Conservation (phyloP, 495 filamentous ascomycete genomes). For the Glonium stellatum region DNA sequence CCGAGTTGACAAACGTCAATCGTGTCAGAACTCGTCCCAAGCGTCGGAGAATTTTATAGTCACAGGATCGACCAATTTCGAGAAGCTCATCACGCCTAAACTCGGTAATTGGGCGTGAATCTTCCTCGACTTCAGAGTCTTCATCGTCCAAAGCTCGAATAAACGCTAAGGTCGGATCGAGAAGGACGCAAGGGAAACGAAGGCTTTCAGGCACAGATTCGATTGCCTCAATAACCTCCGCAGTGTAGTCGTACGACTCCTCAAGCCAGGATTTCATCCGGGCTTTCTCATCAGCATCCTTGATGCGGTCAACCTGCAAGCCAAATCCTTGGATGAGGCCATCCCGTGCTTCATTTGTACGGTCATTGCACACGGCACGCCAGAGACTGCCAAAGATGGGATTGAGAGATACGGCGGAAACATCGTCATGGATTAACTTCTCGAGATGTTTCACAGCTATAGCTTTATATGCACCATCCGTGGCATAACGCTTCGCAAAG, state of each 20-base stretch:
- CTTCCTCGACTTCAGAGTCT: conserved; percentile 15
- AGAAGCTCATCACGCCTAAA: conserved; percentile 41
- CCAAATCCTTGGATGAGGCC: conserved; percentile 38
- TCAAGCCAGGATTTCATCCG: conserved; percentile 42
- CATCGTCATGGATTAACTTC: conserved; percentile 38
- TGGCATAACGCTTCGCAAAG: conserved; percentile 37
- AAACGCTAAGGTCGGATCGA: conserved; percentile 42
- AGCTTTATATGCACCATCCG: conserved; percentile 34
- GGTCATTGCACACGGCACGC: conserved; percentile 43
- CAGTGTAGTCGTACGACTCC: conserved; percentile 42
- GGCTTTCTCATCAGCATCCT: conserved; percentile 29
- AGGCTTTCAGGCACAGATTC: conserved; percentile 4
- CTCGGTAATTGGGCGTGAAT: conserved; percentile 16
- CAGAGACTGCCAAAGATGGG: conserved; percentile 45
- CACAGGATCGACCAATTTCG: conserved; percentile 44
- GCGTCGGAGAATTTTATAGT: conserved; percentile 37
- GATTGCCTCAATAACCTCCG: conserved; percentile 33
- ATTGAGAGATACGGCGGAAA: conserved; percentile 40
- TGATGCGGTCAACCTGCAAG: conserved; percentile 31
- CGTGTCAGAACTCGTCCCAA: conserved; percentile 41
- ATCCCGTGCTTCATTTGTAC: conserved; percentile 36
- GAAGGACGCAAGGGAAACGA: conserved; percentile 31
- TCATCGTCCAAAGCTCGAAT: conserved; percentile 11
- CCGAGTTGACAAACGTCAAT: conserved; percentile 37
- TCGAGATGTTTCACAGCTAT: conserved; percentile 34